A percentile compares a stretch with the other conserved stretches of the same genome.
Evolutionary conservation across 352 stramenopile species (phyloP).

Genomic region (Phytophthora quininea): DNA sequence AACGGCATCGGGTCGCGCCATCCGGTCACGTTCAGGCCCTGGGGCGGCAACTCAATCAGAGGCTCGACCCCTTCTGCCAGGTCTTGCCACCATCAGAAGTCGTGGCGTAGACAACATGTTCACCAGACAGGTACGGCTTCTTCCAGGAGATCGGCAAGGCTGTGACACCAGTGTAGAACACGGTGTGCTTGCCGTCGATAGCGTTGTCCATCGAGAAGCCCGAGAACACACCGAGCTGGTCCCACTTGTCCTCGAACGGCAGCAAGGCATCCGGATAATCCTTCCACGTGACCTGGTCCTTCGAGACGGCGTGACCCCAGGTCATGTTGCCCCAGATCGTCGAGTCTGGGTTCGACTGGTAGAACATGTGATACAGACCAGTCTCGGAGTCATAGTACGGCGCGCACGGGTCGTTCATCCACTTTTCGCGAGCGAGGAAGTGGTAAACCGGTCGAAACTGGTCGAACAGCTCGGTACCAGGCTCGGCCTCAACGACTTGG

Average conservation of each 20-base stretch:
- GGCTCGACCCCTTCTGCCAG: slow-evolving; percentile 65
- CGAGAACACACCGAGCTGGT: slow-evolving; percentile 77
- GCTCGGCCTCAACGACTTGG: slow-evolving; percentile 34
- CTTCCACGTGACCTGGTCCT: slow-evolving; percentile 73
- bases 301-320: slow-evolving; percentile 77
- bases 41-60: slow-evolving; percentile 49
- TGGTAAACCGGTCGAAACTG: slow-evolving; percentile 71
- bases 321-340: slow-evolving; percentile 77
- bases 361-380: slow-evolving; percentile 81
- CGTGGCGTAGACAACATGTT: slow-evolving; percentile 72
- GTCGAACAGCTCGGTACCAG: slow-evolving; percentile 50
- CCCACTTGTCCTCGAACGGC: slow-evolving; percentile 63
- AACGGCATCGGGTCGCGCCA: slow-evolving; percentile 73
- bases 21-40: slow-evolving; percentile 61
- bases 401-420: slow-evolving; percentile 86
- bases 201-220: slow-evolving; percentile 65
- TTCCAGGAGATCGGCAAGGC: slow-evolving; percentile 52
- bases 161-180: slow-evolving; percentile 72
- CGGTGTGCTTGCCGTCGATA: slow-evolving; percentile 65
- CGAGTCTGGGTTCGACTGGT: slow-evolving; percentile 69
- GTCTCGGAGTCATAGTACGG: slow-evolving; percentile 73
- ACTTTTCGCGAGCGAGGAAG: slow-evolving; percentile 69
- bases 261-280: slow-evolving; percentile 67
- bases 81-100: slow-evolving; percentile 60
- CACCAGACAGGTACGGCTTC: slow-evolving; percentile 61